Evolutionary conservation across 208 protist genomes (phyloP).

Genomic region (Acanthamoeba divionensis): DNA sequence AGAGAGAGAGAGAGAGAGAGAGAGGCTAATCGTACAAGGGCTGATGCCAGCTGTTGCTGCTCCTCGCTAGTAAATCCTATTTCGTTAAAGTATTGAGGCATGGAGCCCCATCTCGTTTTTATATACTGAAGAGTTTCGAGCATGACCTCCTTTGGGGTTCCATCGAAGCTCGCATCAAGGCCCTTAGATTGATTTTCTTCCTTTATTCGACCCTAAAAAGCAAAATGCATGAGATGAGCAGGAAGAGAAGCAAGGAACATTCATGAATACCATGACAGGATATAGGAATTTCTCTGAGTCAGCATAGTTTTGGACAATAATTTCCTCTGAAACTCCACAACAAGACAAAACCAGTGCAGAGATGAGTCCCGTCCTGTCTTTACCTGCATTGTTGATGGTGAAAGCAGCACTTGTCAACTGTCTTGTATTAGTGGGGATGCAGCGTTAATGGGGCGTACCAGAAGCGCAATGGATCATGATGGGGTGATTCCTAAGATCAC

Average conservation of each 20-base stretch:
- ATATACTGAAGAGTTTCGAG: slow-evolving; percentile 13
- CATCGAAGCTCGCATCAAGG: slow-evolving; percentile 27
- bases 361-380: slow-evolving; percentile 30
- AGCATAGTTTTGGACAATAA: slow-evolving; percentile 9
- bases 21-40: no score
- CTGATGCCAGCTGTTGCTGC: neutral
- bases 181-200: slow-evolving; percentile 34
- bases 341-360: slow-evolving; percentile 31
- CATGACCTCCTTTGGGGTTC: slow-evolving; percentile 13
- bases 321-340: slow-evolving; percentile 20
- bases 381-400: neutral
- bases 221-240: no score
- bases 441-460: neutral
- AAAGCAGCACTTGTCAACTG: neutral
- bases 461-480: slow-evolving; percentile 41
- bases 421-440: neutral
- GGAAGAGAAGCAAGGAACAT: neutral
- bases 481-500: neutral
- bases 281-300: slow-evolving; percentile 2
- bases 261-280: neutral
- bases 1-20: no score
- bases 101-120: slow-evolving; percentile 19
- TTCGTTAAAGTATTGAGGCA: neutral
- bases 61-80: neutral
- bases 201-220: no score